Conservation (phyloP, 257 asterid genomes). For the Lavandula angustifolia region DNA sequence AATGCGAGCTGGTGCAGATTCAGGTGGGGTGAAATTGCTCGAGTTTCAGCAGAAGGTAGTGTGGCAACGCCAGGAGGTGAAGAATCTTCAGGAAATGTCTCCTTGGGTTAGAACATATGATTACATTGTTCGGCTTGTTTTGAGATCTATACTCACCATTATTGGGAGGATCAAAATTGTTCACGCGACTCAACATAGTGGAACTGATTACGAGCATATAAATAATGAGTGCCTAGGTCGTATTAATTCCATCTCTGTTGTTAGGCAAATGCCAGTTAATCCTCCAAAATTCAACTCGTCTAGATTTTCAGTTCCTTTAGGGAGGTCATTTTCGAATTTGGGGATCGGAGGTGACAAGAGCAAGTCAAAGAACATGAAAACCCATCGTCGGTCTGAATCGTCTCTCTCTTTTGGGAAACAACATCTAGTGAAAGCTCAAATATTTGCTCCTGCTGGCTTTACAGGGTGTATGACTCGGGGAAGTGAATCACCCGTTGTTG, state of each 20-base stretch:
- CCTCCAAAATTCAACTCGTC: slow-evolving; percentile 43
- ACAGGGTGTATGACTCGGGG: slow-evolving; percentile 73
- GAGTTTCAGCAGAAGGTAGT: slow-evolving; percentile 82
- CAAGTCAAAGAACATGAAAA: slow-evolving; percentile 44
- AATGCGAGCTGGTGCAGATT: slow-evolving; percentile 52
- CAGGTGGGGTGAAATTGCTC: slow-evolving; percentile 53
- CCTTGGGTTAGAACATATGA: slow-evolving; percentile 82
- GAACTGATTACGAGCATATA: slow-evolving; percentile 29
- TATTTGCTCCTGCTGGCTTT: slow-evolving; percentile 56
- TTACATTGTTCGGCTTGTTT: slow-evolving; percentile 59
- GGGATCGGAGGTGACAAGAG: slow-evolving; percentile 52
- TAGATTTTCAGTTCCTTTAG: slow-evolving; percentile 47
- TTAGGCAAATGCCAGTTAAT: slow-evolving; percentile 44
- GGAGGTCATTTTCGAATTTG: slow-evolving; percentile 74
- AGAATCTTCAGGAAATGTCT: slow-evolving; percentile 75
- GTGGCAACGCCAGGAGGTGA: slow-evolving; percentile 87
- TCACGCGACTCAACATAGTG: slow-evolving; percentile 37
- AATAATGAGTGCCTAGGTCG: slow-evolving; percentile 45
- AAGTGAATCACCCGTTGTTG: slow-evolving; percentile 60
- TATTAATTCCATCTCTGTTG: slow-evolving; percentile 53
- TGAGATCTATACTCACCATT: slow-evolving; percentile 66
- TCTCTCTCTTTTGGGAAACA: slow-evolving; percentile 45
- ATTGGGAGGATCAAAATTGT: slow-evolving; percentile 59
- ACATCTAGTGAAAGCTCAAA: slow-evolving; percentile 39
- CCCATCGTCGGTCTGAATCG: slow-evolving; percentile 44